Evolutionary conservation across 805 yeast genomes (phyloP).

Genomic region (Candida methanosorbosa): DNA sequence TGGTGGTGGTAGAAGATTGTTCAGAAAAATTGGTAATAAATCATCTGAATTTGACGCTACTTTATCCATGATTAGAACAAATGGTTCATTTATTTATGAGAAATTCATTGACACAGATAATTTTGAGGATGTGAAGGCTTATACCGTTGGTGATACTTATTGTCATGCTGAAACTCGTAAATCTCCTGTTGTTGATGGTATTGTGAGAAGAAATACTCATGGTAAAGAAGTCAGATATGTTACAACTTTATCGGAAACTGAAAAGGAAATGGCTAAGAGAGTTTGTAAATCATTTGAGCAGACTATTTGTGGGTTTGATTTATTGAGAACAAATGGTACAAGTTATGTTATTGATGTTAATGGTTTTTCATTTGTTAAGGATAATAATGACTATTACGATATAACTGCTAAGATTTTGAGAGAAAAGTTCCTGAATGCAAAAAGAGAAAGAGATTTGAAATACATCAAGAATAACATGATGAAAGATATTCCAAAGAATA

Average conservation of each 20-base stretch:
- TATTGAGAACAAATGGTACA: slow-evolving; percentile 78
- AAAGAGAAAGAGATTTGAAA: slow-evolving; percentile 36
- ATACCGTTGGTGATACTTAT: slow-evolving; percentile 83
- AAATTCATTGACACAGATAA: slow-evolving; percentile 96
- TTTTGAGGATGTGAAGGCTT: slow-evolving; percentile 97
- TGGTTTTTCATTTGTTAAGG: slow-evolving; percentile 96
- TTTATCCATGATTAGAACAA: slow-evolving; percentile 65
- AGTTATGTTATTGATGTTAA: slow-evolving; percentile 95
- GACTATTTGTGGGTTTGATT: slow-evolving; percentile 94
- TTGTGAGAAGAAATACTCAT: slow-evolving; percentile 92
- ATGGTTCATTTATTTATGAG: slow-evolving; percentile 89
- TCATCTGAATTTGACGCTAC: slow-evolving; percentile 92
- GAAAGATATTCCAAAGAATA: too few relatives aligned
- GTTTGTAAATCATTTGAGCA: slow-evolving; percentile 77
- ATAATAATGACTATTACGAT: slow-evolving; percentile 79
- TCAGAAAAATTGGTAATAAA: slow-evolving; percentile 94
- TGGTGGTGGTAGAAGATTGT: slow-evolving; percentile 94
- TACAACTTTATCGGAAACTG: slow-evolving; percentile 69
- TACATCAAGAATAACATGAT: too few relatives aligned
- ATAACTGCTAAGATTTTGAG: slow-evolving; percentile 71
- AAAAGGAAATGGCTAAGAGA: slow-evolving; percentile 69
- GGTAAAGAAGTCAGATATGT: slow-evolving; percentile 94
- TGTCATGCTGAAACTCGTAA: slow-evolving; percentile 99
- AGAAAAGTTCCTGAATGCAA: slow-evolving; percentile 60
- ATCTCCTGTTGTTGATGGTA: slow-evolving; percentile 99